phyloP scores from a whole-genome alignment of 2,329 filamentous ascomycete species.

The Fusarium sp. region DNA sequence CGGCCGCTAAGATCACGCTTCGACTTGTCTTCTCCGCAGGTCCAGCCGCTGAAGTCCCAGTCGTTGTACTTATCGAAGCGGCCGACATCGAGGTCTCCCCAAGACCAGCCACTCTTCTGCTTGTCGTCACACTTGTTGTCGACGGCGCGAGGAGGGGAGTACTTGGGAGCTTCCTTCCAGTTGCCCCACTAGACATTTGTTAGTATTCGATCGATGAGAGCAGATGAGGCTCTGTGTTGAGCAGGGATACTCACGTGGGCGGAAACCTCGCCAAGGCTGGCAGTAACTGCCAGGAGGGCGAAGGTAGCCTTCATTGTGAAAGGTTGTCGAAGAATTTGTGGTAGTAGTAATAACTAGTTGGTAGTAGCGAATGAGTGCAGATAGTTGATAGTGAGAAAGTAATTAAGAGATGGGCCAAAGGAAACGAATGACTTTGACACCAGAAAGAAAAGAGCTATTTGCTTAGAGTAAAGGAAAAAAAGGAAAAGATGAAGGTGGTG shows the following conservation, averaged over 20 bases:
- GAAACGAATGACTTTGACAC: slow-evolving; percentile 65
- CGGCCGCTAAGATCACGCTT: slow-evolving; percentile 67
- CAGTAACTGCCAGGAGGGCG: slow-evolving; percentile 59
- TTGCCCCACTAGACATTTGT: slow-evolving; percentile 32
- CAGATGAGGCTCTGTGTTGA: background rate
- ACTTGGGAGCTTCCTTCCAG: slow-evolving; percentile 54
- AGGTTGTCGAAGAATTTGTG: slow-evolving; percentile 12
- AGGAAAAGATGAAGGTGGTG: slow-evolving; percentile 43
- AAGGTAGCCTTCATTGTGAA: slow-evolving; percentile 61
- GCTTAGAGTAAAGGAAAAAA: slow-evolving; percentile 37
- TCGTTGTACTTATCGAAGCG: slow-evolving; percentile 71
- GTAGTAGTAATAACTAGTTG: slow-evolving; percentile 35
- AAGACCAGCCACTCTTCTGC: slow-evolving; percentile 76
- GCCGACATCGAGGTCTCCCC: slow-evolving; percentile 68
- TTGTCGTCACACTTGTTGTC: slow-evolving; percentile 78
- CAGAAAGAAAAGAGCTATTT: slow-evolving; percentile 39
- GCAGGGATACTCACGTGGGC: slow-evolving; percentile 53
- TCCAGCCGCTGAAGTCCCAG: slow-evolving; percentile 77
- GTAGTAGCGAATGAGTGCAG: slow-evolving; percentile 35
- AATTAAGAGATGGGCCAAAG: slow-evolving; percentile 53
- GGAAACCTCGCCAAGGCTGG: slow-evolving; percentile 58
- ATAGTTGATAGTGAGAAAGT: slow-evolving; percentile 40
- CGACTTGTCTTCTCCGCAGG: slow-evolving; percentile 65
- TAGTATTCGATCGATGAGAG: background rate
- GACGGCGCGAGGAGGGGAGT: slow-evolving; percentile 73